These are phyloP conservation scores for Diophrys appendiculata DNA, from an alignment of 73 alveolate genomes.

Conservation along the genomic window DNA sequence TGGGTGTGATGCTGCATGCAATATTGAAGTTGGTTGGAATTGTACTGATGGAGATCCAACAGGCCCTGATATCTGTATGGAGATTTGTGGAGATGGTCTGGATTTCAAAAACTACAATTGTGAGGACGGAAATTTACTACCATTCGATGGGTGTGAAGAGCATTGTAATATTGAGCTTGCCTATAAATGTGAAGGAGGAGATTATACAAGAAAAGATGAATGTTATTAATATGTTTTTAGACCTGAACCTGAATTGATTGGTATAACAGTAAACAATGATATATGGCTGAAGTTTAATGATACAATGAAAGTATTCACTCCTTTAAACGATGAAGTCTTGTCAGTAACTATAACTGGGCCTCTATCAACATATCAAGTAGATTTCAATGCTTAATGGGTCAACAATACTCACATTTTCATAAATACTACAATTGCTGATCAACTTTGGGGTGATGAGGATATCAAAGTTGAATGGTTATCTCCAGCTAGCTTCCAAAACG, in stretches of 20 bases:
- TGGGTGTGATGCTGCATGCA: background rate
- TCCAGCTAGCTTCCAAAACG: background rate
- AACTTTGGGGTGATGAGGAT: background rate
- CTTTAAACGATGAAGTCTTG: background rate
- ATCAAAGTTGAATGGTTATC: background rate
- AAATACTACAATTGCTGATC: background rate
- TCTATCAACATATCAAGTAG: background rate
- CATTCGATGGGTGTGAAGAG: slow-evolving; percentile 9
- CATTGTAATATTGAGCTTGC: background rate
- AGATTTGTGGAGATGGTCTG: slow-evolving; percentile 27
- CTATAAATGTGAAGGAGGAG: background rate
- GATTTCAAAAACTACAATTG: slow-evolving; percentile 19
- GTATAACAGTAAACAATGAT: background rate
- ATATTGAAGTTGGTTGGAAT: slow-evolving; percentile 28
- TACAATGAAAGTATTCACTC: background rate
- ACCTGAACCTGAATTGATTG: slow-evolving; percentile 1
- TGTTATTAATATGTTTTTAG: background rate
- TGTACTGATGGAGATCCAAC: slow-evolving; percentile 35
- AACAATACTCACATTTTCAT: background rate
- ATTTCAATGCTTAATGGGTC: background rate
- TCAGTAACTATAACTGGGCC: background rate
- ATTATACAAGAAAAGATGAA: background rate
- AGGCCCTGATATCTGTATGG: slow-evolving; percentile 22
- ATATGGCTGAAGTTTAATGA: background rate
- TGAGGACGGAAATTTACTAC: slow-evolving; percentile 13